phyloP scores from a whole-genome alignment of 345 rosid genomes.

The Eucalyptus erythrocorys region DNA sequence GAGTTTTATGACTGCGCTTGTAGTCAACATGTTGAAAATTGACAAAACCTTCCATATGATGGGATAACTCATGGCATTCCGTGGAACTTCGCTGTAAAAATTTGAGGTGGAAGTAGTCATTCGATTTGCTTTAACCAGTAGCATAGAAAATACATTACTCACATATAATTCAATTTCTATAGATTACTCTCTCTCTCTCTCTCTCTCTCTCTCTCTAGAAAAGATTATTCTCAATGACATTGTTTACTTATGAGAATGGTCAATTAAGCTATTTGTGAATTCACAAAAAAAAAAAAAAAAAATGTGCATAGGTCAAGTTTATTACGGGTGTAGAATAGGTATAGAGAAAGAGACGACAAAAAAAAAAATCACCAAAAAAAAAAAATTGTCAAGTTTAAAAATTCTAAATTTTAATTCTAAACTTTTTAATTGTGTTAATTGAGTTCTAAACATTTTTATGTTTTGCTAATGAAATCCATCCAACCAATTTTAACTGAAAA shows the following conservation, averaged over 20 bases:
- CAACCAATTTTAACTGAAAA: too few species aligned
- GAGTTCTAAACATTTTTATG: not conserved
- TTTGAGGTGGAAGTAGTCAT: not conserved
- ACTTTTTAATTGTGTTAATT: not conserved
- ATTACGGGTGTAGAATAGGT: too few species aligned
- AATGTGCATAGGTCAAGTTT: not conserved
- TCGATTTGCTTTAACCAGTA: not conserved
- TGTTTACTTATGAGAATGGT: not conserved
- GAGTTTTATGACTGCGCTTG: accelerated
- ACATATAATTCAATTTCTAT: not conserved
- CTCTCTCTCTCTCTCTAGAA: too few species aligned
- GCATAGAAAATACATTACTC: not conserved
- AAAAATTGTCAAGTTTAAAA: not conserved
- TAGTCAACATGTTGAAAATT: not conserved
- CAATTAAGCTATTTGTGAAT: not conserved
- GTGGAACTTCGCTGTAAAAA: not conserved
- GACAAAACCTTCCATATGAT: not conserved
- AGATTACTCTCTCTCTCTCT: not conserved
- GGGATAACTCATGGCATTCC: not conserved
- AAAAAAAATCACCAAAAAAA: too few species aligned
- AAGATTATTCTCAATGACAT: not conserved
- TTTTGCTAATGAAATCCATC: too few species aligned
- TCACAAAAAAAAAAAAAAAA: not conserved
- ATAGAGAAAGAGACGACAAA: too few species aligned
- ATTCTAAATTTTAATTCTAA: too few species aligned